Base-by-base conservation (phyloP, 1,284 basidiomycete genomes). In the Ganoderma leucocontextum region DNA sequence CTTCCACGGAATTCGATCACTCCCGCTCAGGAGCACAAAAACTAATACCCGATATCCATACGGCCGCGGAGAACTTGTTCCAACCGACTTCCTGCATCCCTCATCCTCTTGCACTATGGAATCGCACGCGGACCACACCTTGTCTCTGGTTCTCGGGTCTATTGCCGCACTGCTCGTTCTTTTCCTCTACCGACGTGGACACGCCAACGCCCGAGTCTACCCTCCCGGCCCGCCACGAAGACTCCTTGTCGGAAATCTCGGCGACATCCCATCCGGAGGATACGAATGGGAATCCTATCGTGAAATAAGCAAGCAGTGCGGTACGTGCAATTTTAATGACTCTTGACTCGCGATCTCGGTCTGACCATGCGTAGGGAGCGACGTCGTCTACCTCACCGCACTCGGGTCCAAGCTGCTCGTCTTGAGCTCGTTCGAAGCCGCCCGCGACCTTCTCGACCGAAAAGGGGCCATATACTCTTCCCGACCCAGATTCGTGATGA, bases 361-460 rank as follows among this genome's bases (percentile, higher is more conserved):
- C 10, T 4, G 13, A n/a, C 19, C n/a, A 2, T 10, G 13, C 10
- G 1, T n/a, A 68, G 67, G 15, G 12, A 67, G 66, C 61, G 69
- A 72, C 60, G 44, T 72, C 7, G 15, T 70, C 2, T 69, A 70
- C 58, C 42, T 70, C 29, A 64, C 35, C 4, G 66, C 39, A 0
- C 44, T 71, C 8, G 69, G 69, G 13, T 57, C 62, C 0, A 44
- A 60, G 2, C 3, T 69, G 6, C 17, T 70, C n/a, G 68, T 83
- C 47, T 47, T 83, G 22, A 80, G 80, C 71, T 78, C 64, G 0
- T 64, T 62, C 36, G 64, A 68, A 3, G 69, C 69, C 12, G 66
- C 64, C 1, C 64, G 58, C 8, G 71, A 70, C 7, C 62, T 72
- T 2, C 69, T 72, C 2, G 69, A 72, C 41, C 66, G 62, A 35